These are phyloP conservation scores for Trypanosoma cruzi DNA, from an alignment of 208 protist genomes.

Conservation along the genomic window DNA sequence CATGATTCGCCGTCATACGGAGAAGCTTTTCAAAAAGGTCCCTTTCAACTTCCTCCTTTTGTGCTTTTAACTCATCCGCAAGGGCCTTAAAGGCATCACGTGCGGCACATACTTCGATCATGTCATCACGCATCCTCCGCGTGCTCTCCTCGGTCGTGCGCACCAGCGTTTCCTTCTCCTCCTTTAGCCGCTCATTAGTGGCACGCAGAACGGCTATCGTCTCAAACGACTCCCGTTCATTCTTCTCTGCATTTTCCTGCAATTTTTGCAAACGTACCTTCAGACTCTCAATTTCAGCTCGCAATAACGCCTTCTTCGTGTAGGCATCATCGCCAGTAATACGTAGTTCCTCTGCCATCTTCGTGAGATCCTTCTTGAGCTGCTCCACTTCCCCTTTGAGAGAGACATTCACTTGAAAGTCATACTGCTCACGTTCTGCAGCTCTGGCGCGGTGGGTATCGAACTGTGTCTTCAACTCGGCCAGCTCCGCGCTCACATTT, in stretches of 20 bases:
- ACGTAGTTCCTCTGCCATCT: slow-evolving; percentile 50
- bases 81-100: slow-evolving; percentile 29
- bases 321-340: slow-evolving; percentile 57
- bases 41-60: slow-evolving; percentile 43
- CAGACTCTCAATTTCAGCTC: slow-evolving; percentile 81
- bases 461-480: slow-evolving; percentile 41
- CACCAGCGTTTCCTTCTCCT: slow-evolving; percentile 33
- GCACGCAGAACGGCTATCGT: slow-evolving; percentile 68
- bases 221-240: slow-evolving; percentile 76
- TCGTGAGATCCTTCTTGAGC: slow-evolving; percentile 62
- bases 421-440: slow-evolving; percentile 68
- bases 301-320: slow-evolving; percentile 59
- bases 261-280: slow-evolving; percentile 69
- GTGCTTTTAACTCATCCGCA: slow-evolving; percentile 35
- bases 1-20: slow-evolving; percentile 75
- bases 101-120: slow-evolving; percentile 26
- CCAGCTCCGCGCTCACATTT: slow-evolving; percentile 33
- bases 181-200: slow-evolving; percentile 46
- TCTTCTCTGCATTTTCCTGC: slow-evolving; percentile 76
- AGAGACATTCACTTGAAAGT: slow-evolving; percentile 67
- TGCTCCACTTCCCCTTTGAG: slow-evolving; percentile 80
- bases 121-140: slow-evolving; percentile 33
- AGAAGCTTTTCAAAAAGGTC: slow-evolving; percentile 78
- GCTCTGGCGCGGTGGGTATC: slow-evolving; percentile 28
- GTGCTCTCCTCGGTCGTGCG: slow-evolving; percentile 32